A percentile compares a stretch with the other conserved stretches of the same genome.
Evolutionary conservation across 768 basidiomycete species (phyloP).

Genomic region (Pisolithus albus): DNA sequence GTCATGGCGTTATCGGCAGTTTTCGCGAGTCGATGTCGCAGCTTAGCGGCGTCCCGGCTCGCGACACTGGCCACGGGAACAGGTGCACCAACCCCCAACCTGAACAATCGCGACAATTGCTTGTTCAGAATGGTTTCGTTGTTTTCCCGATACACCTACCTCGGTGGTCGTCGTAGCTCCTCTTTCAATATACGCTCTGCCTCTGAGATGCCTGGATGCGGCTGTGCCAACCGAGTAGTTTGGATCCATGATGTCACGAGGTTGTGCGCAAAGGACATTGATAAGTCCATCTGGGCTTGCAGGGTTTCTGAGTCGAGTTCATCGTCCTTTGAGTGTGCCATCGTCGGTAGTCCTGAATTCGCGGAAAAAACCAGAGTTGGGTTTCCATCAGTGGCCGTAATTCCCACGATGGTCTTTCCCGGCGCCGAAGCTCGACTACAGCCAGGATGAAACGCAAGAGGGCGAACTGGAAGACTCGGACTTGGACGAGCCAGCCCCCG

Average conservation of each 20-base stretch:
- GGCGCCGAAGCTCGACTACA: background rate
- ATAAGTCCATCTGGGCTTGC: constrained; percentile 78
- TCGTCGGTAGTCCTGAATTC: background rate
- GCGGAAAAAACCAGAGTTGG: background rate
- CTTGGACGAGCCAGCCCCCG: constrained; percentile 54
- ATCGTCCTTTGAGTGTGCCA: constrained; percentile 37
- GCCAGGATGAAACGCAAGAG: constrained; percentile 48
- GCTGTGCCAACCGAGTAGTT: constrained; percentile 37
- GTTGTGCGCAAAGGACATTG: constrained; percentile 69
- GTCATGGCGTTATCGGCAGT: constrained; percentile 41
- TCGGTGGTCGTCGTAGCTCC: constrained; percentile 60
- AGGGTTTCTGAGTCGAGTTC: constrained; percentile 59
- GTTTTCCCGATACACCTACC: constrained; percentile 34
- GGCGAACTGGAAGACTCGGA: constrained; percentile 45
- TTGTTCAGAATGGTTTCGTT: background rate
- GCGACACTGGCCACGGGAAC: constrained; percentile 42
- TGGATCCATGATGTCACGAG: constrained; percentile 75
- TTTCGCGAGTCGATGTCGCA: constrained; percentile 54
- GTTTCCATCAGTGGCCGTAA: background rate
- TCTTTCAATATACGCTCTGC: constrained; percentile 56
- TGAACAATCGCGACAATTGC: constrained; percentile 22
- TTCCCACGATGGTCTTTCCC: background rate
- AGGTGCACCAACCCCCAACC: constrained; percentile 70
- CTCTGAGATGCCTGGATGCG: constrained; percentile 24
- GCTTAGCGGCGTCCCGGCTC: constrained; percentile 50